Base-by-base conservation (phyloP, 1,284 basidiomycete genomes). In the Cutaneotrichosporon sp. region DNA sequence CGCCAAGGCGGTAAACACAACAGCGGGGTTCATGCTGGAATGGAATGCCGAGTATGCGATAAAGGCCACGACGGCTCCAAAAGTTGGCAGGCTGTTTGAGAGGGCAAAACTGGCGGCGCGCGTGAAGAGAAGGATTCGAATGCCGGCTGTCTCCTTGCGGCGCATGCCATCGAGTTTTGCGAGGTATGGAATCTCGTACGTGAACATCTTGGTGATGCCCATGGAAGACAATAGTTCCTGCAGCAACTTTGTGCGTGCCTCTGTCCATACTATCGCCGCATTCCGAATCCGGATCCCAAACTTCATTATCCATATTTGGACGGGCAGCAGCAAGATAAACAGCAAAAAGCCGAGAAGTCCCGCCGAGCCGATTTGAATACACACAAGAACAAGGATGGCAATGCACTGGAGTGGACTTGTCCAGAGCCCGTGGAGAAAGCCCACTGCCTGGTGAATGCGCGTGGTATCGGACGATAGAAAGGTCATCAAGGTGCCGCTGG, bases 201-300 rank as follows among this genome's bases (percentile, higher is more conserved):
- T 80, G 67, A 87, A 86, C 64, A 84, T 84, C 66, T 87, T 87
- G 55, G 86, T 81, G 12, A 85, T 78, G 3, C 82, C 78, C 81
- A 86, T 85, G 1, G 79, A 81, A 40, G 81, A 81, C n/a, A 87
- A 68, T 3, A 84, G 78, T 63, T 85, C 88, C 69, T 88, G 87
- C 8, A 90, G 77, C 4, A 88, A 73, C 64, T 87, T 88, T 8
- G 86, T 84, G 12, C 89, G 80, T 65, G 86, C 85, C 66, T 94
- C 91, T 1, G 86, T 87, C 77, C 80, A 86, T 34, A 51, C 46
- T 72, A 82, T 80, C 1, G 80, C 80, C 37, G 69, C 72, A 54
- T 79, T 77, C 10, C 86, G 80, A 39, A 82, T 75, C 22, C 65
- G 70, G 33, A 51, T 46, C 7, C 18, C 45, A 37, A 42, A 20